A percentile compares a stretch with the other conserved stretches of the same genome.
Evolutionary conservation across 2,329 filamentous ascomycete genomes (phyloP).

Genomic region (Tolypocladium amazonense): DNA sequence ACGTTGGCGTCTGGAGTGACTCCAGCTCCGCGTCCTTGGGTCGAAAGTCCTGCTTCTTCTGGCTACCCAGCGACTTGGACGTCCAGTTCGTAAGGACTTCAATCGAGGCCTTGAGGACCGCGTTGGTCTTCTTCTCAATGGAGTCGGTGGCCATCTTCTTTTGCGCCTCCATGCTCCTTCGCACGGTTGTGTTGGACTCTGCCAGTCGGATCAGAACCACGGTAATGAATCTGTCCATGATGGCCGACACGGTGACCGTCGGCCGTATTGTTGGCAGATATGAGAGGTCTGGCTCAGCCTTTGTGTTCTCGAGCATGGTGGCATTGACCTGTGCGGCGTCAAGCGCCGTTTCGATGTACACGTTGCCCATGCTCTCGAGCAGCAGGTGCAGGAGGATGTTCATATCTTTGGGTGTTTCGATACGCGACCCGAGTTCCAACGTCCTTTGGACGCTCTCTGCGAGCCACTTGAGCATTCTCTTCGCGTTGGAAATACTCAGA

Average conservation of each 20-base stretch:
- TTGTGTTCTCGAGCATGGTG: conserved; percentile 64
- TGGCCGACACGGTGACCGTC: conserved; percentile 78
- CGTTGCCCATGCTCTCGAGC: conserved; percentile 77
- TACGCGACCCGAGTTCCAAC: conserved; percentile 77
- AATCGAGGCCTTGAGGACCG: conserved; percentile 44
- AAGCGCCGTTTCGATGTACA: conserved; percentile 58
- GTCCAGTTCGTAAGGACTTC: conserved; percentile 69
- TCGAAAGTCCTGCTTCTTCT: conserved; percentile 83
- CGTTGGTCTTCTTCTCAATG: conserved; percentile 75
- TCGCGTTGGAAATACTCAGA: conserved; percentile 76
- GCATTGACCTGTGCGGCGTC: conserved; percentile 66
- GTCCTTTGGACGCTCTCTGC: conserved; percentile 89
- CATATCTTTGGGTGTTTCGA: conserved; percentile 90
- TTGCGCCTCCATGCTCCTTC: conserved; percentile 80
- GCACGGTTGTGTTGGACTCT: conserved; percentile 79
- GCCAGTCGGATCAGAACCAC: conserved; percentile 86
- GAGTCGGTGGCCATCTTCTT: conserved; percentile 61
- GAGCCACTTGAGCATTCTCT: conserved; percentile 95
- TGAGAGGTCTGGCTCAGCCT: conserved; percentile 75
- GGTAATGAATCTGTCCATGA: conserved; percentile 87
- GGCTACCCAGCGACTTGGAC: conserved; percentile 57
- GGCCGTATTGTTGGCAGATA: conserved; percentile 73
- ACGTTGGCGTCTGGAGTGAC: conserved; percentile 77
- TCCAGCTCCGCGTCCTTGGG: conserved; percentile 76
- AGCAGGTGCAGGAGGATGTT: conserved; percentile 74